Conservation (phyloP, 768 basidiomycete species). For the Phlebiopsis flavidoalba region DNA sequence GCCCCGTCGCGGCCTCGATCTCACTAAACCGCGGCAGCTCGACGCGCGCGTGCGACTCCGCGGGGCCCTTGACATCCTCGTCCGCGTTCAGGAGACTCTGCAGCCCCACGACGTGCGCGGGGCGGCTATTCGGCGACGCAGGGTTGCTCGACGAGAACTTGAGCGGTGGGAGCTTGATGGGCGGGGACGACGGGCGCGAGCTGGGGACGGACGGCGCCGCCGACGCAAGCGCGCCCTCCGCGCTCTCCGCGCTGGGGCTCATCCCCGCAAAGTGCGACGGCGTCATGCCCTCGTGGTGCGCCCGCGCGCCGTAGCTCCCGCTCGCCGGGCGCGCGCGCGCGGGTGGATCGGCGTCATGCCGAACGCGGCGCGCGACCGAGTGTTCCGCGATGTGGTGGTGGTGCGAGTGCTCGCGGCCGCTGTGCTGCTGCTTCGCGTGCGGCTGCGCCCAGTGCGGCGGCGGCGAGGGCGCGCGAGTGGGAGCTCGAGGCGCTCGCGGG, state of each 20-base stretch:
- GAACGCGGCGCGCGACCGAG: slow-evolving; percentile 81
- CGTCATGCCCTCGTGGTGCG: slow-evolving; percentile 19
- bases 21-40: slow-evolving; percentile 27
- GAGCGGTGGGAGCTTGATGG: slow-evolving; percentile 67
- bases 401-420: slow-evolving; percentile 22
- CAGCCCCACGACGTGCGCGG: slow-evolving; percentile 4
- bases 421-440: slow-evolving; percentile 1
- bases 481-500: slow-evolving; percentile 48
- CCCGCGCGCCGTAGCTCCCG: slow-evolving; percentile 14
- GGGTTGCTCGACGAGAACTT: slow-evolving; percentile 41
- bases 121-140: slow-evolving; percentile 10
- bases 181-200: slow-evolving; percentile 63
- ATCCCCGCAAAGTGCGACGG: slow-evolving; percentile 18
- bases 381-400: slow-evolving; percentile 76
- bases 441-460: slow-evolving; percentile 32
- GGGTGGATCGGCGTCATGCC: slow-evolving; percentile 83
- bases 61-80: neutral
- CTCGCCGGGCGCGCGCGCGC: slow-evolving; percentile 28
- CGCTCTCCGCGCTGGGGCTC: neutral
- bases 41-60: slow-evolving; percentile 11
- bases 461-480: slow-evolving; percentile 59
- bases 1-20: slow-evolving; percentile 22
- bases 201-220: slow-evolving; percentile 35
- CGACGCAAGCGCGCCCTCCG: slow-evolving; percentile 12
- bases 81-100: slow-evolving; percentile 10